Conservation (phyloP, 106 monocot species). For the Allium cepa region DNA sequence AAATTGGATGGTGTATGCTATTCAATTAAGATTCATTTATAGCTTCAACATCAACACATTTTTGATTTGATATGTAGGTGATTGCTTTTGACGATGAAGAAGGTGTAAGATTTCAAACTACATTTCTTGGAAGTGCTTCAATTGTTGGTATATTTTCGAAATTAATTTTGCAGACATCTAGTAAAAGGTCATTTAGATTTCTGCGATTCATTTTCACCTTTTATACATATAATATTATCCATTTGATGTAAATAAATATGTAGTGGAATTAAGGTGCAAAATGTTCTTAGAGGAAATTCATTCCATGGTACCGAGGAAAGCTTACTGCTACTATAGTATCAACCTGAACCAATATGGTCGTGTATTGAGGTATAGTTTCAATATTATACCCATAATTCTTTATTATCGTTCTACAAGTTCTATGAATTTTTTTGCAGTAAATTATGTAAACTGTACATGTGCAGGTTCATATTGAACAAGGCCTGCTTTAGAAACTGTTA, state of each 20-base stretch:
- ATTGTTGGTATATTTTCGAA: slow-evolving; percentile 71
- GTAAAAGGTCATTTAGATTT: slow-evolving; percentile 48
- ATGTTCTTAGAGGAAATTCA: slow-evolving; percentile 57
- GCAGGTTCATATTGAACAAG: slow-evolving; percentile 97
- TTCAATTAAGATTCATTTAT: no score
- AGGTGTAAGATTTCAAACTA: slow-evolving; percentile 88
- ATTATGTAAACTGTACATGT: no score
- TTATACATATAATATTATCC: no score
- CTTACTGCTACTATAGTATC: slow-evolving; percentile 51
- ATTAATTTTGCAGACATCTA: slow-evolving; percentile 46
- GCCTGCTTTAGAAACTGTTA: slow-evolving; percentile 76
- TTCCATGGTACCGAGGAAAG: slow-evolving; percentile 52
- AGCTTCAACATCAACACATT: no score
- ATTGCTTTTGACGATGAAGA: slow-evolving; percentile 99
- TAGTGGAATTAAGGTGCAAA: slow-evolving; percentile 76
- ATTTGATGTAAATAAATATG: slow-evolving; percentile 8
- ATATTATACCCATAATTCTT: no score
- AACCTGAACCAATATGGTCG: slow-evolving; percentile 52
- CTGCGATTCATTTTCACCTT: not conserved
- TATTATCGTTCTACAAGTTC: no score
- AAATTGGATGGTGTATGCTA: no score
- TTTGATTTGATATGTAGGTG: slow-evolving; percentile 27
- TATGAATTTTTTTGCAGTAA: not conserved
- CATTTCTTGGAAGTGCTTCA: slow-evolving; percentile 93
- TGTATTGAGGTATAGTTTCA: slow-evolving; percentile 73